phyloP scores from a whole-genome alignment of 441 rosid species.

The Syzygium syzygioides region DNA sequence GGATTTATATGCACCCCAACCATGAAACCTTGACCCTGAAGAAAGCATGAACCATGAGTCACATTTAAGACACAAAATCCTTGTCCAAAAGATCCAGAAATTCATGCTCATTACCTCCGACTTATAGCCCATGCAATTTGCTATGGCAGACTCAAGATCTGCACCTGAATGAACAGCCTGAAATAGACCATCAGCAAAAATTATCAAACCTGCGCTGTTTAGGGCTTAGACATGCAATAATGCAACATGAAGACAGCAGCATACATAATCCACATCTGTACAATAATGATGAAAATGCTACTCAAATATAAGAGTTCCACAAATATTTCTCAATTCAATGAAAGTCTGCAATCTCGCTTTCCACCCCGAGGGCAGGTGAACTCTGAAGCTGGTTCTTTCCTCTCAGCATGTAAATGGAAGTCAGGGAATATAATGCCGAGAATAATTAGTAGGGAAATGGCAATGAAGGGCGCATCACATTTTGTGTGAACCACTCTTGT shows the following conservation, averaged over 20 bases:
- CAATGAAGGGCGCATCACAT: background rate
- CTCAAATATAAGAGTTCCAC: background rate
- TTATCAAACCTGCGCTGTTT: background rate
- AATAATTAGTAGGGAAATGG: background rate
- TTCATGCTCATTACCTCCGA: constrained; percentile 48
- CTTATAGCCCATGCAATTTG: constrained; percentile 95
- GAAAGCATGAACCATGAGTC: constrained; percentile 16
- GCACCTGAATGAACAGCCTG: constrained; percentile 99
- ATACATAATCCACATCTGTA: background rate
- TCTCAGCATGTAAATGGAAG: background rate
- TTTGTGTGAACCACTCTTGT: background rate
- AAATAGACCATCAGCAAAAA: constrained; percentile 12
- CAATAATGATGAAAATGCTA: background rate
- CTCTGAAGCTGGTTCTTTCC: background rate
- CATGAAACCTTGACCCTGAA: constrained; percentile 99
- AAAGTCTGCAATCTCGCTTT: background rate
- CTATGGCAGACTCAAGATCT: constrained; percentile 93
- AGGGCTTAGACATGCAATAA: background rate
- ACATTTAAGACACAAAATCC: constrained; percentile 10
- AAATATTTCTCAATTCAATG: background rate
- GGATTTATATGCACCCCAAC: constrained; percentile 98
- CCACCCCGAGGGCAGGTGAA: background rate
- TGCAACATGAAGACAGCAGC: background rate
- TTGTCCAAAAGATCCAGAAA: constrained; percentile 12
- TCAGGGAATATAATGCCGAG: background rate